Percentiles rank a stretch among this genome's conserved stretches.
Evolutionary conservation across 2,329 filamentous ascomycete genomes (phyloP).

Genomic region (Sarocladiaceae sp.): DNA sequence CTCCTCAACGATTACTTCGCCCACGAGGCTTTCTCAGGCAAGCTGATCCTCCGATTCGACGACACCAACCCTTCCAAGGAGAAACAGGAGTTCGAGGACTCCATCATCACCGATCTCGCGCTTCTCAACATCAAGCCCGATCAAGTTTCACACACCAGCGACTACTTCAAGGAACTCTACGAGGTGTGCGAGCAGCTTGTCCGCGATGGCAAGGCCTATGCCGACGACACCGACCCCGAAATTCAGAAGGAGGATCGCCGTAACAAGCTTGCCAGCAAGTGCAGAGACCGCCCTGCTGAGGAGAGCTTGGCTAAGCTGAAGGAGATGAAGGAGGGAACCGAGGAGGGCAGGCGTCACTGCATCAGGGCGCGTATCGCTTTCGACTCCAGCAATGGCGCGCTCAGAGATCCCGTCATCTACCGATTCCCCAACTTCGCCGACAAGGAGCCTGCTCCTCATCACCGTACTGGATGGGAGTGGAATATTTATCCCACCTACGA

Average conservation of each 20-base stretch:
- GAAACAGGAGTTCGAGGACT: conserved; percentile 92
- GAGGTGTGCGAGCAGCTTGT: conserved; percentile 80
- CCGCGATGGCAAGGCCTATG: conserved; percentile 81
- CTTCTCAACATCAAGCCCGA: conserved; percentile 91
- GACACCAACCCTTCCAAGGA: conserved; percentile 98
- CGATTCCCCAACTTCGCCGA: conserved; percentile 66
- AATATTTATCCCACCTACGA: conserved; percentile 93
- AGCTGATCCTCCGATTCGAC: conserved; percentile 85
- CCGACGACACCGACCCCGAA: conserved; percentile 88
- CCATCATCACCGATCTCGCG: conserved; percentile 84
- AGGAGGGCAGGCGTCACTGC: conserved; percentile 77
- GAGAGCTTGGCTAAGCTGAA: conserved; percentile 83
- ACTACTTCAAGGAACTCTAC: conserved; percentile 92
- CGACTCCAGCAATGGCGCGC: conserved; percentile 89
- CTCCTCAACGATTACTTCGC: conserved; percentile 96
- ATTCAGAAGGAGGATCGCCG: conserved; percentile 74
- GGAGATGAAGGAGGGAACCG: conserved; percentile 84
- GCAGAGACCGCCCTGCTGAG: conserved; percentile 71
- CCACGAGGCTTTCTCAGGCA: conserved; percentile 87
- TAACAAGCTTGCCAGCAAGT: conserved; percentile 72
- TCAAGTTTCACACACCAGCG: conserved; percentile 79
- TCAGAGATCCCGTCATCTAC: conserved; percentile 92
- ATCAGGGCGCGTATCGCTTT: conserved; percentile 91
- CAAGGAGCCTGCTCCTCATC: conserved; percentile 45
- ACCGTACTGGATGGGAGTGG: conserved; percentile 78